Evolutionary conservation across 2,329 filamentous ascomycete species (phyloP).

Genomic region (Aspergillus udagawae): DNA sequence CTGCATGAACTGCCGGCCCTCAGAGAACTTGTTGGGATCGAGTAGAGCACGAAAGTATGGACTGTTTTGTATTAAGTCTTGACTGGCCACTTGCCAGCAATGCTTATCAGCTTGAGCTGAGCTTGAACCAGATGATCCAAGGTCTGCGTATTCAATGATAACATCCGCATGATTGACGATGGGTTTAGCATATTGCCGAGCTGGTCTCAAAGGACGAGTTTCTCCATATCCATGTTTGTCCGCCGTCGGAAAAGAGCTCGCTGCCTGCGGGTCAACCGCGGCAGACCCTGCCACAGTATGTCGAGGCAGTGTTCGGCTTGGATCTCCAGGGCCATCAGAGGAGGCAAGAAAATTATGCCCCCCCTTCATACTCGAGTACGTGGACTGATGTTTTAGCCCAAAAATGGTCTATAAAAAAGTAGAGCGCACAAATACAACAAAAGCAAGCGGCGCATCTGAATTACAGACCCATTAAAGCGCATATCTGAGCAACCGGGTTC

Average conservation of each 20-base stretch:
- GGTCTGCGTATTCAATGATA: constrained; percentile 29
- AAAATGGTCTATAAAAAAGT: neutral
- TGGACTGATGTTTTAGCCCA: neutral
- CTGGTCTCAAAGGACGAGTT: neutral
- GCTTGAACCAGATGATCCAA: constrained; percentile 3
- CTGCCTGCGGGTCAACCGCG: neutral
- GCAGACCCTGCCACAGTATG: neutral
- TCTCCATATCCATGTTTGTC: neutral
- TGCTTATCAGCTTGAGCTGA: constrained; percentile 7
- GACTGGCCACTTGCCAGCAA: constrained; percentile 34
- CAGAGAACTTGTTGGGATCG: constrained; percentile 40
- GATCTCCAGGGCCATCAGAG: constrained; percentile 1
- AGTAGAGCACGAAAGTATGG: constrained; percentile 39
- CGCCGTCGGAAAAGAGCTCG: neutral
- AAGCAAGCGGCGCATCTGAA: neutral
- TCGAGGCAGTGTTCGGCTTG: constrained; percentile 4
- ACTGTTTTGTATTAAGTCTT: constrained; percentile 29
- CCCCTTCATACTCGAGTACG: constrained; percentile 18
- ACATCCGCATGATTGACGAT: constrained; percentile 33
- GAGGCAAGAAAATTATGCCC: constrained; percentile 20
- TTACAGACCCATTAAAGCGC: neutral
- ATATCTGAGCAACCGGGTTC: neutral
- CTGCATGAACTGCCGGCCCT: constrained; percentile 33
- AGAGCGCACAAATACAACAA: neutral
- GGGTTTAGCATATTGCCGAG: constrained; percentile 10